Conservation (phyloP, 768 basidiomycete genomes). For the Russula ochroleuca region DNA sequence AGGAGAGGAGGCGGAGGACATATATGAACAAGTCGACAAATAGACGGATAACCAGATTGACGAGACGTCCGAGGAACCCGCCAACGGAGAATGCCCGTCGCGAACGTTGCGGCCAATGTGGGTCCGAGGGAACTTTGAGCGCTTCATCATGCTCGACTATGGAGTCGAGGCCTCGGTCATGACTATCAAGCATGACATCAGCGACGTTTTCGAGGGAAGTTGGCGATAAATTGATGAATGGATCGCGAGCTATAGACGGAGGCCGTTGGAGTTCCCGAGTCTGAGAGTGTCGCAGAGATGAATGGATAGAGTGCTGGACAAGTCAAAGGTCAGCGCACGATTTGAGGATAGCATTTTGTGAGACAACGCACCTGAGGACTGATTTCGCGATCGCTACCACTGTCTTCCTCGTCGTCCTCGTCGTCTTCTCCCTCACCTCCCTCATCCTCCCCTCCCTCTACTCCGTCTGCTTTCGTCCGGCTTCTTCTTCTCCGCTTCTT, state of each 20-base stretch:
- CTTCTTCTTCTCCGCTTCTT: conserved; percentile 50
- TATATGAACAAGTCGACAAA: conserved; percentile 24
- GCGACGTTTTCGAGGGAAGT: conserved; percentile 32
- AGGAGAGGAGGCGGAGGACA: conserved; percentile 27
- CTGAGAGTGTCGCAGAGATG: conserved; percentile 13
- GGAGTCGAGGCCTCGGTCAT: conserved; percentile 53
- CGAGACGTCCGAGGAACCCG: conserved; percentile 41
- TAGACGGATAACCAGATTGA: conserved; percentile 37
- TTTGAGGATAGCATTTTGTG: not conserved
- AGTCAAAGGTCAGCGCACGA: conserved; percentile 13
- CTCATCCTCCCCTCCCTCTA: not conserved
- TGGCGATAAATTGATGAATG: conserved; percentile 44
- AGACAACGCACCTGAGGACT: conserved; percentile 41
- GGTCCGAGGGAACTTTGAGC: not conserved
- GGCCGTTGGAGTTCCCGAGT: conserved; percentile 36
- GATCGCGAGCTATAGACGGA: conserved; percentile 34
- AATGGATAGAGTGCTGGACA: conserved; percentile 29
- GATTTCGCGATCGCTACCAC: conserved; percentile 42
- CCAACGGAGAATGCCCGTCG: conserved; percentile 43
- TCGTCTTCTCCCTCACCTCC: conserved; percentile 27
- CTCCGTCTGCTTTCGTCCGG: conserved; percentile 36
- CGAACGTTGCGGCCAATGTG: not conserved
- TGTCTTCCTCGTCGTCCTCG: conserved; percentile 44
- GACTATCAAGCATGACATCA: conserved; percentile 35
- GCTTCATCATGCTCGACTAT: conserved; percentile 65